Base-by-base conservation (phyloP, 2,329 filamentous ascomycete species). In the Cercospora canescens region DNA sequence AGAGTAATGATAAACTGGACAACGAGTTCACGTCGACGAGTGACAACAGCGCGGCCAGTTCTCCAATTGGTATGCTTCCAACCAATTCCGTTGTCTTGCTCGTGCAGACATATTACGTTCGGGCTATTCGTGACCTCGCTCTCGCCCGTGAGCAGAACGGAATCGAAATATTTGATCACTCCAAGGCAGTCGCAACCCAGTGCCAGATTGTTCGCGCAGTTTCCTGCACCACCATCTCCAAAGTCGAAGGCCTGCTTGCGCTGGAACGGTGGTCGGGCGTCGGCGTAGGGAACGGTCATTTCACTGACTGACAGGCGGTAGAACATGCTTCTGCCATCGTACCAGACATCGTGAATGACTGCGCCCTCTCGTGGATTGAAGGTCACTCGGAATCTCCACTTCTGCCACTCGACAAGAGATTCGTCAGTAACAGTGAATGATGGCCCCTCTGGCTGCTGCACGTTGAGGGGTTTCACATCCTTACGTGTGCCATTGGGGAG, bases 51-150 rank as follows among this genome's bases (percentile, higher is more conserved):
- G 1, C 86, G 83, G 30, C 83, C 81, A 0, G 87, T 91, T 4
- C 88, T 82, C 80, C 85, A 89, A 78, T 91, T 90, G 5, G 88
- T 89, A 77, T 91, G 89, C 73, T 91, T 91, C 88, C 88, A 91
- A 6, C 84, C 83, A 48, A 91, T 89, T 4, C 89, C 89, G 61
- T 87, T 85, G 70, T 91, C 89, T 73, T 90, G 86, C 75, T 91
- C 89, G 72, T 91, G 89, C 3, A 91, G 78, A 72, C 89, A 91
- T 63, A 91, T 81, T 6, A 89, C 88, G 68, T 91, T 91, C 16
- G 82, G 83, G 28, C 83, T 81, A 1, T 81, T 71, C 8, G 81
- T 83, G 0, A 87, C 83, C 55, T 83, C 81, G 2, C 89, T 89
- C 56, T 86, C 79, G 5, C 83, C 74, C 11, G 82, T 80, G 0